Evolutionary conservation across 305 asterid species (phyloP).

Genomic region (Euphrasia arctica): DNA sequence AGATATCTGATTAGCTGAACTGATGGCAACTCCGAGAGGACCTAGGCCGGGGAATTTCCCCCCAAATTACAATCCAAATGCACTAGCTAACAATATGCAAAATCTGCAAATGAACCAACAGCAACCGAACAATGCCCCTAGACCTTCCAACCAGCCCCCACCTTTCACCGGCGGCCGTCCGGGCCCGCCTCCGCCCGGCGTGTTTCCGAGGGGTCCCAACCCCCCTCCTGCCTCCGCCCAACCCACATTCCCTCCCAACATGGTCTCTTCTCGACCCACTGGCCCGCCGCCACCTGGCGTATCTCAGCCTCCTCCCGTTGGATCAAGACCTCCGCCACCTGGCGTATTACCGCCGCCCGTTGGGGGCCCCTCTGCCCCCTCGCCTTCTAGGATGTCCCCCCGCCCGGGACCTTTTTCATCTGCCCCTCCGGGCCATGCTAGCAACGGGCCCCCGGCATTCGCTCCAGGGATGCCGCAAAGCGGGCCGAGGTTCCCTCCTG

Average conservation of each 20-base stretch:
- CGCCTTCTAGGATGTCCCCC: slow-evolving; percentile 47
- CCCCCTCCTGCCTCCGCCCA: slow-evolving; percentile 57
- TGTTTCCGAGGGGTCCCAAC: slow-evolving; percentile 51
- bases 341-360: slow-evolving; percentile 53
- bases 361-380: slow-evolving; percentile 44
- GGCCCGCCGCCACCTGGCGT: slow-evolving; percentile 65
- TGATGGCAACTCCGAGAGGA: slow-evolving; percentile 88
- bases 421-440: slow-evolving; percentile 45
- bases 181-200: slow-evolving; percentile 77
- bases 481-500: slow-evolving; percentile 65
- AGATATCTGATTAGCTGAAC: slow-evolving; percentile 32
- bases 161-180: slow-evolving; percentile 64
- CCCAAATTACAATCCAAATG: slow-evolving; percentile 71
- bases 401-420: slow-evolving; percentile 60
- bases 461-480: slow-evolving; percentile 46
- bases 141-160: slow-evolving; percentile 80
- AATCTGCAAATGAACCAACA: slow-evolving; percentile 71
- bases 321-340: slow-evolving; percentile 75
- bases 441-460: slow-evolving; percentile 69
- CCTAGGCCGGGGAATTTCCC: slow-evolving; percentile 81
- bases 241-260: slow-evolving; percentile 46
- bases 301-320: slow-evolving; percentile 62
- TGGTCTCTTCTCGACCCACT: slow-evolving; percentile 48
- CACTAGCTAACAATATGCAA: slow-evolving; percentile 75
- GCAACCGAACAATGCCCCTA: slow-evolving; percentile 39